Percentiles rank a stretch among this genome's conserved stretches.
phyloP scores from a whole-genome alignment of 2,329 filamentous ascomycete genomes.

The Colletotrichum cuscutae region DNA sequence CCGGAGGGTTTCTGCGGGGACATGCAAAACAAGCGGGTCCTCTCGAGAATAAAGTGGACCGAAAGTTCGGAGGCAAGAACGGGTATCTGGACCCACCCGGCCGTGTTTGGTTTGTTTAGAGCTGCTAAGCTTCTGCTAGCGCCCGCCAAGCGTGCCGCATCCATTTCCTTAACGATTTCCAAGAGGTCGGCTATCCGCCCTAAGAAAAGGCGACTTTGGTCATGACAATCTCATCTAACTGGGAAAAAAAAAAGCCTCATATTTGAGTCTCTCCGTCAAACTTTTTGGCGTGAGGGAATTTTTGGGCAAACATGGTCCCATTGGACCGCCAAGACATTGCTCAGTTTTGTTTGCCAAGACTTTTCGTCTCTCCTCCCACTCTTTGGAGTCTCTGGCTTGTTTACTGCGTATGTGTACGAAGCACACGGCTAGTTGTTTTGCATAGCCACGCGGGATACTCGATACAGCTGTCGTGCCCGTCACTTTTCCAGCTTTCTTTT shows the following conservation, averaged over 20 bases:
- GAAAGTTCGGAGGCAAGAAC: not conserved
- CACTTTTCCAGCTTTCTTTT: not conserved
- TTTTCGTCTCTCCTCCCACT: not conserved
- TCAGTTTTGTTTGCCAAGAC: conserved; percentile 13
- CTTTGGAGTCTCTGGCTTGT: not conserved
- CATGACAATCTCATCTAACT: not conserved
- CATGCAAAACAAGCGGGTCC: not conserved
- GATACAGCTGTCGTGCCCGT: not conserved
- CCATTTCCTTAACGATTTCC: conserved; percentile 22
- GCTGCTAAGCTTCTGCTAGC: conserved; percentile 36
- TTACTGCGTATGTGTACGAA: not conserved
- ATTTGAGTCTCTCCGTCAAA: not conserved
- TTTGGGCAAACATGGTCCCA: conserved; percentile 18
- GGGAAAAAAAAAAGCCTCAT: not conserved
- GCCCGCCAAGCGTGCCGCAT: conserved; percentile 29
- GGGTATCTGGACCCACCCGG: not conserved
- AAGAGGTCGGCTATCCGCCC: conserved; percentile 15
- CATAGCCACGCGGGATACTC: conserved; percentile 13
- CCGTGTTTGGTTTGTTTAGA: conserved; percentile 32
- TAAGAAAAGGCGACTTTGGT: conserved; percentile 27
- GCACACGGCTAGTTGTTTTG: not conserved
- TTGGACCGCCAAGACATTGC: conserved; percentile 29
- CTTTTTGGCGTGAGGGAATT: conserved; percentile 19
- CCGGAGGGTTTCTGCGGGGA: conserved; percentile 2
- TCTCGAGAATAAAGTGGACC: too few species aligned